A percentile compares a stretch with the other conserved stretches of the same genome.
These are phyloP conservation scores for Aspergillus conjunctus DNA, from an alignment of 495 filamentous ascomycete genomes.

Conservation along the genomic window DNA sequence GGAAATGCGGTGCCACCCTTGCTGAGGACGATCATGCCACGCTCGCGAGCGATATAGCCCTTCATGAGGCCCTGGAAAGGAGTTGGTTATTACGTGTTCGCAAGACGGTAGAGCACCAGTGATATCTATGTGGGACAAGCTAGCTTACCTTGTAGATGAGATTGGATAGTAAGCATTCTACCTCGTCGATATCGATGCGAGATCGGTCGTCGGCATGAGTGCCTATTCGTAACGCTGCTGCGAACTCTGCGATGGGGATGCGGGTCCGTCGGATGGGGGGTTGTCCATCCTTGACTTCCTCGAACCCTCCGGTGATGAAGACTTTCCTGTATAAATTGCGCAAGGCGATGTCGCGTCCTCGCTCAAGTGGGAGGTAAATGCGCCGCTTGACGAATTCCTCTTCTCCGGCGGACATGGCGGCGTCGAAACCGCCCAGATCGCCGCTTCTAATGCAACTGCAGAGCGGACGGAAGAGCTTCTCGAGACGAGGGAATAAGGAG, in stretches of 20 bases:
- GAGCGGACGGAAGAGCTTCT: constrained; percentile 76
- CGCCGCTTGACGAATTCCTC: constrained; percentile 90
- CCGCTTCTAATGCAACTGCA: constrained; percentile 75
- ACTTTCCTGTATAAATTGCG: constrained; percentile 90
- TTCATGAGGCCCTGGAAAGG: constrained; percentile 80
- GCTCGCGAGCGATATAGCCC: constrained; percentile 92
- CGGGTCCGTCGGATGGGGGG: constrained; percentile 68
- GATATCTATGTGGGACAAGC: not conserved
- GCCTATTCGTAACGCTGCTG: constrained; percentile 59
- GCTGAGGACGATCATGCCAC: constrained; percentile 85
- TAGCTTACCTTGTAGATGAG: constrained; percentile 89
- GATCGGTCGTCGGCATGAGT: constrained; percentile 57
- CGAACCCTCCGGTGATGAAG: constrained; percentile 77
- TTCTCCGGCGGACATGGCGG: constrained; percentile 76
- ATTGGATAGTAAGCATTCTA: constrained; percentile 92
- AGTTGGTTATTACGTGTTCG: not conserved
- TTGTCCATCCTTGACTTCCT: constrained; percentile 68
- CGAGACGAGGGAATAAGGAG: constrained; percentile 71
- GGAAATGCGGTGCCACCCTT: constrained; percentile 85
- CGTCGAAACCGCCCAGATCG: constrained; percentile 81
- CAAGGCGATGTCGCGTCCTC: constrained; percentile 85
- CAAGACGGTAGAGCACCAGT: no score
- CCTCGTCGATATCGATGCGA: constrained; percentile 82
- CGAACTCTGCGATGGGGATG: constrained; percentile 80
- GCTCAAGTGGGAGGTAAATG: constrained; percentile 91